Evolutionary conservation across 352 stramenopile species (phyloP), one percentile per base, ranked within the genome.

Genomic region (Phytophthora quininea): DNA sequence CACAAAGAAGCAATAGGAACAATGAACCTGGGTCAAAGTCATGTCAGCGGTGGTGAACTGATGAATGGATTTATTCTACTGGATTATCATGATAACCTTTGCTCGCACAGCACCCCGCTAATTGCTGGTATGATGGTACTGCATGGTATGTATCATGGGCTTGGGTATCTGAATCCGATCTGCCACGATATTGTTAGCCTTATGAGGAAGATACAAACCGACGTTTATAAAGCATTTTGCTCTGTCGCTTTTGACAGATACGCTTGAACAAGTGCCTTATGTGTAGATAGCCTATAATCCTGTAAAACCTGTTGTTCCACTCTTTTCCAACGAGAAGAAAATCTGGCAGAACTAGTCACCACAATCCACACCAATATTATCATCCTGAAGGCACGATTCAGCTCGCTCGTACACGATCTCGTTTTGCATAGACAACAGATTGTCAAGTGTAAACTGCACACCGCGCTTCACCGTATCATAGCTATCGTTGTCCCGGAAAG

Each of bases 321-420:
- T 27, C 14, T 31, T 29, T 30, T 9, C 48, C 45, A 2, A 27
- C 48, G 2, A 63, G 2, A 11, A 63, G 4, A n/a, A 57, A 15
- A 19, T 64, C 27, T 3, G 58, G 37, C 4, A 64, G 6, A 12
- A 29, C 50, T 4, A 67, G 29, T 10, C 59, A 67, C 52, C 52
- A 67, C 3, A 48, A 31, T 19, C 50, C 32, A 33, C 57, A 58
- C 3, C 19, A 45, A 19, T 58, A n/a, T 14, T 24, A 46, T 65
- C 49, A 6, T 32, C 9, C 38, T 61, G 60, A 1, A 14, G 56
- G 52, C 45, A 62, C 53, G 52, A 63, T 2, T 24, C 5, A n/a
- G 62, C 46, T 8, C 7, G 32, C 29, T 52, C 32, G 45, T 68
- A 68, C 5, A n/a, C 19, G 4, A 68, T 30, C 15, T 56, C 37